phyloP scores from a whole-genome alignment of 1,284 basidiomycete genomes.

The Microbotryum lychnidis-dioicae region DNA sequence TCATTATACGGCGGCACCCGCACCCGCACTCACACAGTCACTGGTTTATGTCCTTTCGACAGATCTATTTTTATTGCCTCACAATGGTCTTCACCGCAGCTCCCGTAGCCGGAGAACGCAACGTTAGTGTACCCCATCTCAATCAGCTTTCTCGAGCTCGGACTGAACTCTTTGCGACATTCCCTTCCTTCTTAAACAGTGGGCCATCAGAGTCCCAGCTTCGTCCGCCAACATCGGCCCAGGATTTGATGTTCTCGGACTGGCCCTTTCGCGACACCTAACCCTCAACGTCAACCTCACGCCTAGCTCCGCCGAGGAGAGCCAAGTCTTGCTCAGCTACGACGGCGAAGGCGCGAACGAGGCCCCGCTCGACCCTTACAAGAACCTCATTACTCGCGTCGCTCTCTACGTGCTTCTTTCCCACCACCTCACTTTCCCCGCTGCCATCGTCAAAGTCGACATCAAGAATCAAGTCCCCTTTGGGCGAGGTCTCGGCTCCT shows the following conservation, averaged over 20 bases:
- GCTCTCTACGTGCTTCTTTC: constrained; percentile 94
- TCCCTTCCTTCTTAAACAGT: constrained; percentile 29
- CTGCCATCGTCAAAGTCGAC: constrained; percentile 54
- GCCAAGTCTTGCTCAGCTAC: constrained; percentile 63
- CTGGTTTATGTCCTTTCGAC: no score
- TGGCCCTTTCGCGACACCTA: constrained; percentile 84
- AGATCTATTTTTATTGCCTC: no score
- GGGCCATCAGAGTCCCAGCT: constrained; percentile 75
- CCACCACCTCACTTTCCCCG: constrained; percentile 53
- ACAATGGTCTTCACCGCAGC: no score
- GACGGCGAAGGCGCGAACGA: constrained; percentile 80
- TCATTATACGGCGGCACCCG: no score
- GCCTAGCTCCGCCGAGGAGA: constrained; percentile 18
- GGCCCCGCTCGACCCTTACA: constrained; percentile 90
- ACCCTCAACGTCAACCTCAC: constrained; percentile 59
- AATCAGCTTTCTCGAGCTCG: no score
- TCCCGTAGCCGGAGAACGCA: no score
- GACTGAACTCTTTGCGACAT: no score
- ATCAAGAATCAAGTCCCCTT: constrained; percentile 93
- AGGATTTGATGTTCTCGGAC: constrained; percentile 96
- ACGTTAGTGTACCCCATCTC: no score
- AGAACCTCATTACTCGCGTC: constrained; percentile 95
- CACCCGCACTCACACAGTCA: no score
- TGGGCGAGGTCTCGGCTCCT: constrained; percentile 91
- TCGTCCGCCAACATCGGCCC: constrained; percentile 98